Base-by-base conservation (phyloP, 345 rosid genomes). In the Eucalyptus tenuipes region DNA sequence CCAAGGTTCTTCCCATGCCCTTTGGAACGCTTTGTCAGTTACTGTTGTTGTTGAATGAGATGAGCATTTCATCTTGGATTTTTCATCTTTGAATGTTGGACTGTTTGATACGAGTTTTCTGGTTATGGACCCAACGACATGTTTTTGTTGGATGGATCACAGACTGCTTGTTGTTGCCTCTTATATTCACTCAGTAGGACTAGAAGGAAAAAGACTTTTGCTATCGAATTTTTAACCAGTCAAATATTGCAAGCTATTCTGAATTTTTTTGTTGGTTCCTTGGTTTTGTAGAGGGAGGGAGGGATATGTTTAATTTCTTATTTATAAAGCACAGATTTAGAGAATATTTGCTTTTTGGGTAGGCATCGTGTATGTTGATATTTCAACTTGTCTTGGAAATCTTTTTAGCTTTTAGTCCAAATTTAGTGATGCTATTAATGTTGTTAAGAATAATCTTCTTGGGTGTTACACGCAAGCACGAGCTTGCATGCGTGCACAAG, bases 1-100 rank as follows among this genome's bases (percentile, higher is more conserved):
- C 96, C 97, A 25, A 94, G 97, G 99, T 95, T 52, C 27, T 85
- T 89, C 10, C 79, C 57, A 27, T 91, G 88, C 37, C 40, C 88
- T 87, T 29, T 20, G 49, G 42, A 44, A 40, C 1, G 22, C 25
- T 40, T 18, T 42, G 44, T 86, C 18, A 86, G 33, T 50, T 31
- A 40, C 68, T 2, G 0, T 15, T 86, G 88, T 55, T 59, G 52
- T 85, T 49, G 33, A 31, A 85, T 18, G 44, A 85, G 53, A 45
- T 85, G 87, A 49, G 18, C 75, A 85, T 75, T 50, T 57, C 61
- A 8, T 61, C 42, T 55, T 48, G 55, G 53, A 31, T 85, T 37
- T 71, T 71, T 71, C 81, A 37, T 75, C 14, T 75, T 75, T 75
- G 25, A 71, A 71, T 0, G 7, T 71, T 4, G 25, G 25, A 71